Conservation (phyloP, 2,329 filamentous ascomycete species). For the Botryotinia narcissicola region DNA sequence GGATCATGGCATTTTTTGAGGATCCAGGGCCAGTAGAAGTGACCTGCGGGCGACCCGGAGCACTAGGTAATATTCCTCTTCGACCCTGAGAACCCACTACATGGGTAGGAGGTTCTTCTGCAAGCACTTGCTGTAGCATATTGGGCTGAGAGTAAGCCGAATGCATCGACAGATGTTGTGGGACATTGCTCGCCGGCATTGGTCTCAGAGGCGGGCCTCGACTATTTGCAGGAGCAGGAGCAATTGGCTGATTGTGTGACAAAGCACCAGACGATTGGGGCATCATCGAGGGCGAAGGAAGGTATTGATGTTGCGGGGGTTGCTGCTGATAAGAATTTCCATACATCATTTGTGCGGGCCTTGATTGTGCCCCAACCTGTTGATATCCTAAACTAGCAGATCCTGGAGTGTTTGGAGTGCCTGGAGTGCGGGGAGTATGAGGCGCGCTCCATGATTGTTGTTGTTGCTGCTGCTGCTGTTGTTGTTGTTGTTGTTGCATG, state of each 20-base stretch:
- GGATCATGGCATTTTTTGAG: conserved; percentile 78
- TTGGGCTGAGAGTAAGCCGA: conserved; percentile 57
- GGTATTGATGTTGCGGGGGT: conserved; percentile 43
- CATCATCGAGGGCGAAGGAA: conserved; percentile 59
- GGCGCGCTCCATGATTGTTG: conserved; percentile 48
- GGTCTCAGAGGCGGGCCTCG: conserved; percentile 59
- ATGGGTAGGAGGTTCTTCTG: conserved; percentile 73
- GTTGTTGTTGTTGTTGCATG: conserved; percentile 44
- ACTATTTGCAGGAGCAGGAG: conserved; percentile 61
- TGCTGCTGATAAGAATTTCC: conserved; percentile 31
- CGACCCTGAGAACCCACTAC: conserved; percentile 94
- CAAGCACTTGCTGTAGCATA: conserved; percentile 55
- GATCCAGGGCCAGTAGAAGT: conserved; percentile 65
- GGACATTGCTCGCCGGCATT: conserved; percentile 63
- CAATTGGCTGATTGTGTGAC: conserved; percentile 73
- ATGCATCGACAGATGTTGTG: conserved; percentile 47
- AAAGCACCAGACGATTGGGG: conserved; percentile 64
- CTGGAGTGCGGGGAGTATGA: conserved; percentile 60
- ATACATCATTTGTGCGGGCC: conserved; percentile 35
- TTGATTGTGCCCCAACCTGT: conserved; percentile 47
- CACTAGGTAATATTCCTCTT: conserved; percentile 86
- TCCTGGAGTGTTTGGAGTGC: conserved; percentile 61
- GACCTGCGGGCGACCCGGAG: conserved; percentile 79
- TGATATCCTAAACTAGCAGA: conserved; percentile 56
- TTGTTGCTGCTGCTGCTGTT: not conserved